Evolutionary conservation across 208 protist genomes (phyloP), one percentile per base, ranked within the genome.

Genomic region (Vickermania spadyakhi): DNA sequence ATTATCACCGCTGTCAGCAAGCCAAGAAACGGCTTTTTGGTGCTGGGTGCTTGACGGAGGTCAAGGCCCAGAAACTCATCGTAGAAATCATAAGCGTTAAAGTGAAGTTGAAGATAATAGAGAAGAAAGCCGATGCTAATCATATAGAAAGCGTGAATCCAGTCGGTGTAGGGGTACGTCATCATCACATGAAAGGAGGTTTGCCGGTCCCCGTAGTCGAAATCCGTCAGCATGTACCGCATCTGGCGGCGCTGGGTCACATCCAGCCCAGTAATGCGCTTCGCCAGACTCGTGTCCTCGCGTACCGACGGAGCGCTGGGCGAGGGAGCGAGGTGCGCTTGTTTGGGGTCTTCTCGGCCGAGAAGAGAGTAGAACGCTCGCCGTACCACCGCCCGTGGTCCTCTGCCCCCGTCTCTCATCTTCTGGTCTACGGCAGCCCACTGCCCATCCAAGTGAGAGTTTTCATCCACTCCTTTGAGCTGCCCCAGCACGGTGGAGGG

Each of bases 141-240:
- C 79, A 91, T 89, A 63, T 88, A 90, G 41, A 94, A 79, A 18
- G 72, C 83, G 55, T 94, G 84, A 2, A 91, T 29, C 84, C 84
- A 91, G 45, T 94, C 82, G 7, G 83, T 83, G 74, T 94, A 94
- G 7, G 87, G 87, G 63, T 94, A 94, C n/a, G 84, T 82, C 83
- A 90, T 86, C 87, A 94, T 91, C 7, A 94, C 83, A 60, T 94
- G 87, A 54, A 91, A 91, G 27, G 84, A 60, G 23, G 77, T 91
- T 55, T 86, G 66, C 28, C 80, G 72, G 68, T 94, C 83, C 3
- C 56, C 63, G 68, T 90, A 78, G 60, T 91, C 84, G 62, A 92
- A 91, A 62, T 94, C 88, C 1, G 78, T 88, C 29, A 91, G 76
- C 82, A 91, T 91, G 64, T 79, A 88, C 25, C 83, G 79, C 71